These are phyloP conservation scores for Trichothecium sympodiale DNA, from an alignment of 2,329 filamentous ascomycete genomes.

Conservation along the genomic window DNA sequence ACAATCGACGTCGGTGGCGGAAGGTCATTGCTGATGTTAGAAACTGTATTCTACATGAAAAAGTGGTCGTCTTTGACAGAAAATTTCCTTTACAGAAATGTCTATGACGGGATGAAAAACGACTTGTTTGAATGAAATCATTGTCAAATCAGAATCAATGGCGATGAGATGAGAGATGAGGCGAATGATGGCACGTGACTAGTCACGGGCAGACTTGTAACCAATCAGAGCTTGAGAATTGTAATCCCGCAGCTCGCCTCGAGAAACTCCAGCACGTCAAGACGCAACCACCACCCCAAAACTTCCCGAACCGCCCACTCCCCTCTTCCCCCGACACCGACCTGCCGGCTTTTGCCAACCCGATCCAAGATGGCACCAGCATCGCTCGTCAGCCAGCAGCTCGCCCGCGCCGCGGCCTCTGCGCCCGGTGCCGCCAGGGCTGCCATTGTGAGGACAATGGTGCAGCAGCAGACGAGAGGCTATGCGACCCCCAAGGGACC, in stretches of 20 bases:
- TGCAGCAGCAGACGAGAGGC: slow-evolving; percentile 18
- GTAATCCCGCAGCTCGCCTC: slow-evolving; percentile 9
- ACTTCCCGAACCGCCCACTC: neutral
- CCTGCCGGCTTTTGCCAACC: neutral
- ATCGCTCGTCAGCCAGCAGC: slow-evolving; percentile 4
- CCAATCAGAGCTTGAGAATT: slow-evolving; percentile 8
- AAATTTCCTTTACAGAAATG: too few relatives aligned
- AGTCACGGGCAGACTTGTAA: slow-evolving; percentile 3
- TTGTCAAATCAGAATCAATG: too few relatives aligned
- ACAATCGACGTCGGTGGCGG: too few relatives aligned
- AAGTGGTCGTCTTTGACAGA: too few relatives aligned
- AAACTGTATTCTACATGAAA: too few relatives aligned
- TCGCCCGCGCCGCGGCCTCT: slow-evolving; percentile 2
- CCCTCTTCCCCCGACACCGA: neutral
- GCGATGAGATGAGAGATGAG: neutral
- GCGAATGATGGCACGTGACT: slow-evolving; percentile 4
- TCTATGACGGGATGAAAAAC: too few relatives aligned
- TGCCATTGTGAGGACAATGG: slow-evolving; percentile 1
- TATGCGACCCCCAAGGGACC: slow-evolving; percentile 66
- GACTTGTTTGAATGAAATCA: too few relatives aligned
- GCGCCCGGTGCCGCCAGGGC: slow-evolving; percentile 1
- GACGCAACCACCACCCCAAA: neutral
- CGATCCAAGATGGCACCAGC: neutral
- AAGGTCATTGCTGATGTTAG: too few relatives aligned
- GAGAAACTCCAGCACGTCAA: slow-evolving; percentile 7